Base-by-base conservation (phyloP, 176 grass and related monocot genomes). In the Aegilops sharonensis region DNA sequence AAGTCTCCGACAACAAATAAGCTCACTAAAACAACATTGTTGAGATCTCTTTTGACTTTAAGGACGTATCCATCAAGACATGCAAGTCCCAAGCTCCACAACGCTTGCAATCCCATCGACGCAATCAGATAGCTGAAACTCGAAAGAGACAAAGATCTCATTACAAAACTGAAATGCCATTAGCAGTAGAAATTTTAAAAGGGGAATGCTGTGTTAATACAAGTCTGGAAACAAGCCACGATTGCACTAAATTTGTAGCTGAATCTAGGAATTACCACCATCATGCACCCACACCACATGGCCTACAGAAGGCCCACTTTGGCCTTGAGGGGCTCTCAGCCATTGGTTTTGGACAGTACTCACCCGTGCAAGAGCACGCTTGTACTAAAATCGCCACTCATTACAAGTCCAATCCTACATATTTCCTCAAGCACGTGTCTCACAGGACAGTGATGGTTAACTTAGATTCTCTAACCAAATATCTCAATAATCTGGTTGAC, bases 1-100 rank as follows among this genome's bases (percentile, higher is more conserved):
- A 89, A 95, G 43, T 98, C 95, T 83, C 95, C 95, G 30, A 98
- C 93, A 0, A 95, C 91, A 79, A 98, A 98, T 48, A 98, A 85
- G 81, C 95, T 98, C 86, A 98, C 70, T 25, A 98, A 84, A 77
- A 98, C 74, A 31, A 91, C 89, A 75, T 85, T 93, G 8, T 77
- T 91, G 72, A 98, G 89, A 93, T 98, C 81, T 50, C 83, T 92
- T 9, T 91, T 92, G 67, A 56, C 64, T 78, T 75, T 79, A n/a
- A 98, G 65, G 47, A 91, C 91, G 87, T 93, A 95, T 83, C 75
- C 83, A 89, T 98, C 95, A 89, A 95, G 93, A 37, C 91, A 98
- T 61, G 93, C 83, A 85, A 98, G 88, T 69, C 89, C 95, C 61
- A 95, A 92, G 81, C 91, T 98, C 95, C 95, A 98, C 66, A 98